These are phyloP conservation scores for Mortierella sp. DNA, from an alignment of 371 early-diverging fungal genomes.

Conservation along the genomic window DNA sequence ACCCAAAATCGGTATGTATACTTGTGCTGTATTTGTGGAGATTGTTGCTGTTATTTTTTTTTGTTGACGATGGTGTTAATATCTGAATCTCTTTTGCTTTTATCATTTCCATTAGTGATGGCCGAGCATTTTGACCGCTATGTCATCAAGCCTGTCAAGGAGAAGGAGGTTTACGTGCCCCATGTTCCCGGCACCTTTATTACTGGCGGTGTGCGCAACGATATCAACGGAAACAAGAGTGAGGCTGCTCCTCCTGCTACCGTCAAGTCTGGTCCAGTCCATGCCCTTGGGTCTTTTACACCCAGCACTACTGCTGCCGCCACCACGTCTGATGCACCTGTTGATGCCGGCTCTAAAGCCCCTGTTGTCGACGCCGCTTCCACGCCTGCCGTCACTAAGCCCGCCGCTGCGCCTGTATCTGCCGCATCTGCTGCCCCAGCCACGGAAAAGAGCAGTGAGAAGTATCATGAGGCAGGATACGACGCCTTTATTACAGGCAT, in stretches of 20 bases:
- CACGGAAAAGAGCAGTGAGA: constrained; percentile 25
- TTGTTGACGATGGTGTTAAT: not conserved
- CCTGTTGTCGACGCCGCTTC: not conserved
- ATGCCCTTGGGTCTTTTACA: no score
- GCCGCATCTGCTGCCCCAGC: not conserved
- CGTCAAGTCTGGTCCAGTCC: no score
- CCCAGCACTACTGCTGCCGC: not conserved
- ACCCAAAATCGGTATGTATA: constrained; percentile 62
- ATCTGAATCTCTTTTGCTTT: not conserved
- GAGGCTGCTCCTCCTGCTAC: not conserved
- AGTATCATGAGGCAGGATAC: constrained; percentile 80
- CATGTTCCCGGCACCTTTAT: not conserved
- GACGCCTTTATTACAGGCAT: constrained; percentile 82
- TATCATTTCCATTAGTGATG: constrained; percentile 25
- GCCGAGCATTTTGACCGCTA: constrained; percentile 34
- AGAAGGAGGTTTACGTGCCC: not conserved
- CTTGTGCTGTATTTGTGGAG: not conserved
- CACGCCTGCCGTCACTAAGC: not conserved
- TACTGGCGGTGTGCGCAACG: not conserved
- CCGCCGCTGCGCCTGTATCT: not conserved
- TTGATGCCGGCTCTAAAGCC: not conserved
- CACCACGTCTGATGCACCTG: not conserved
- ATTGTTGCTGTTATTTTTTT: not conserved
- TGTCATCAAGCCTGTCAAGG: not conserved
- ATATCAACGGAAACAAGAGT: not conserved